Conservation (phyloP, 2,329 filamentous ascomycete species). For the Xylaria arbuscula region DNA sequence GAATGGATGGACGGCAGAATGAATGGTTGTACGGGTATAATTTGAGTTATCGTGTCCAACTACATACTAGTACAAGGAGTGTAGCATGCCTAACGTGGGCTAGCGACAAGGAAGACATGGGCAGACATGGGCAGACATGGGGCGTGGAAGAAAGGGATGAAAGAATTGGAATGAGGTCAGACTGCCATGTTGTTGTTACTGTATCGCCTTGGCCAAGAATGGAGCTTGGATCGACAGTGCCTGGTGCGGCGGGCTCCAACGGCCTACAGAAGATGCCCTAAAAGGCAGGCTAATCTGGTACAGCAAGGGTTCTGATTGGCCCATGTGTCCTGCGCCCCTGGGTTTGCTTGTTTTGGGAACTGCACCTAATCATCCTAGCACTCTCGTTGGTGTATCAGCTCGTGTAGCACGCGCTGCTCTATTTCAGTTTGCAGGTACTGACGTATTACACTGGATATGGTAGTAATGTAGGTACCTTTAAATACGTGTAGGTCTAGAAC, state of each 20-base stretch:
- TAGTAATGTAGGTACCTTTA: not conserved
- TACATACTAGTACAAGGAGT: slow-evolving; percentile 6
- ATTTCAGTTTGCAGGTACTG: not conserved
- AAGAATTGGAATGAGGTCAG: slow-evolving; percentile 36
- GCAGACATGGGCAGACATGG: not conserved
- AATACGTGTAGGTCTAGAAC: no score
- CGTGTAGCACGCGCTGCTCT: not conserved
- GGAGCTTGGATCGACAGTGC: not conserved
- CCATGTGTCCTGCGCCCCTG: slow-evolving; percentile 3
- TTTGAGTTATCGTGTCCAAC: slow-evolving; percentile 3
- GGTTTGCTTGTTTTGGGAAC: slow-evolving; percentile 30
- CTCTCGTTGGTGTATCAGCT: slow-evolving; percentile 21
- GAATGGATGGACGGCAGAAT: slow-evolving; percentile 9
- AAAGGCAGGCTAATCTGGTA: slow-evolving; percentile 4
- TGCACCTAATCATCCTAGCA: slow-evolving; percentile 22
- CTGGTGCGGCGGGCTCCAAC: not conserved
- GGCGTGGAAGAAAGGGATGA: slow-evolving; percentile 24
- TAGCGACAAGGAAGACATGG: slow-evolving; percentile 17
- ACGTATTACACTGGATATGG: not conserved
- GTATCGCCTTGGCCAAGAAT: slow-evolving; percentile 7
- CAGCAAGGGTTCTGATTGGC: slow-evolving; percentile 18
- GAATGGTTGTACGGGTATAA: not conserved
- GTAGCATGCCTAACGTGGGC: not conserved
- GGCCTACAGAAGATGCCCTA: not conserved
- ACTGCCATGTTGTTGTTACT: slow-evolving; percentile 11